Base-by-base conservation (phyloP, 768 basidiomycete species). In the Tulasnella sp. region DNA sequence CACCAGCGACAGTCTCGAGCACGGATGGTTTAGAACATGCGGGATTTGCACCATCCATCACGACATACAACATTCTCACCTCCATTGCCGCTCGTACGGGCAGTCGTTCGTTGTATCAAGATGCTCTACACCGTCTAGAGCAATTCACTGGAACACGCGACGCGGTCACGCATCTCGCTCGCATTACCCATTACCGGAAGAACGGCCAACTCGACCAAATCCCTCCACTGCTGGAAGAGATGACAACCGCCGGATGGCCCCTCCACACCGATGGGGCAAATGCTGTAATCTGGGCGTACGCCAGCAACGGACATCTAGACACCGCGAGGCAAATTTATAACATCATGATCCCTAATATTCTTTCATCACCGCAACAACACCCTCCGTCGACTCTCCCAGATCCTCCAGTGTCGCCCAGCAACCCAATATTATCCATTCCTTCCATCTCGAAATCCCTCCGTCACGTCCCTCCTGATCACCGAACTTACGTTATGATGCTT, bases 201-300 rank as follows among this genome's bases (percentile, higher is more conserved):
- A 86, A 83, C 38, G 82, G 83, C 22, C 85, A 89, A 54, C 81
- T 91, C 11, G 78, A 82, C 2, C 88, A 87, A 22, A 85, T 93
- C 67, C 88, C 90, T 67, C 84, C 86, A 3, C 88, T 87, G 7
- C 79, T 93, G 8, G 79, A 81, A 64, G 86, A 84, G 80, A 88
- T 93, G 84, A 82, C 83, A 70, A 83, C 86, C 42, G 86, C 88
- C 52, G 84, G 82, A 36, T 73, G 88, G 69, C 85, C 87, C 49
- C 80, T 93, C 19, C 88, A 88, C 8, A 78, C 91, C 29, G 90
- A 91, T 49, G 91, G 90, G 14, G 80, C 91, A 79, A 94, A 94
- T 80, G 86, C 88, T 8, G 89, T 87, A 79, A 83, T 95, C 11
- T 91, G 89, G 89, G 90, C 90, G 0, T 93, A 88, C 81, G 87